Conservation (phyloP, 2,329 filamentous ascomycete genomes). For the Hymenoscyphus repandus region DNA sequence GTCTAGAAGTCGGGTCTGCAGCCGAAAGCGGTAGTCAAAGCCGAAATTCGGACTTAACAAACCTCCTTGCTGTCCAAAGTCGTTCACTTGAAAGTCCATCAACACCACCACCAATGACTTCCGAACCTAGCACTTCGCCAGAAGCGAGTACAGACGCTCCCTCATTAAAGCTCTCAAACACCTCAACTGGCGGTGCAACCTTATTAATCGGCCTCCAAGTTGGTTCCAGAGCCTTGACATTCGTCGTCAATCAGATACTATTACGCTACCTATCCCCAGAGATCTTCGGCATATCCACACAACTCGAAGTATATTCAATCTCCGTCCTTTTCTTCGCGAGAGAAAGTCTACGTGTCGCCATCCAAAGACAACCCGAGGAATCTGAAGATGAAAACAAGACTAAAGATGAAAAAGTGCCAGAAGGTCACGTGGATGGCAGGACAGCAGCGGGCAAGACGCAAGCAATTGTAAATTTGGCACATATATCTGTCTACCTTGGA, state of each 20-base stretch:
- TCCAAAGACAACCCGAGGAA: slow-evolving; percentile 65
- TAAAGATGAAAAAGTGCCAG: slow-evolving; percentile 13
- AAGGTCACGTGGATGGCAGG: slow-evolving; percentile 23
- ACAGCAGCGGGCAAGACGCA: slow-evolving; percentile 48
- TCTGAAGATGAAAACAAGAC: slow-evolving; percentile 17
- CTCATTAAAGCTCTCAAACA: slow-evolving; percentile 10
- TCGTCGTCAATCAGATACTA: slow-evolving; percentile 85
- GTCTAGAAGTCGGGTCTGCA: no score
- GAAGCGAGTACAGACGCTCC: background rate
- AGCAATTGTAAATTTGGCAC: slow-evolving; percentile 81
- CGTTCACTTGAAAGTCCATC: background rate
- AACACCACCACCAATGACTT: background rate
- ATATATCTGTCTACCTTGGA: slow-evolving; percentile 69
- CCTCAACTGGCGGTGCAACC: slow-evolving; percentile 24
- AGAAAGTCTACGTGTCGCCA: slow-evolving; percentile 84
- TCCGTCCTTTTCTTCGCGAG: slow-evolving; percentile 92
- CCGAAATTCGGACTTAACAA: no score
- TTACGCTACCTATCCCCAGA: slow-evolving; percentile 82
- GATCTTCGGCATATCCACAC: slow-evolving; percentile 78
- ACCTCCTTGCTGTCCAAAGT: no score
- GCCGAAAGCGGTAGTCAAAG: no score
- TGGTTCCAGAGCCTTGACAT: slow-evolving; percentile 80
- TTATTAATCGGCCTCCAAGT: slow-evolving; percentile 80
- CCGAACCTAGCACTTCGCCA: background rate
- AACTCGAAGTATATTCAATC: slow-evolving; percentile 88